phyloP scores from a whole-genome alignment of 495 filamentous ascomycete genomes.

The Jackrogersella multiformis region DNA sequence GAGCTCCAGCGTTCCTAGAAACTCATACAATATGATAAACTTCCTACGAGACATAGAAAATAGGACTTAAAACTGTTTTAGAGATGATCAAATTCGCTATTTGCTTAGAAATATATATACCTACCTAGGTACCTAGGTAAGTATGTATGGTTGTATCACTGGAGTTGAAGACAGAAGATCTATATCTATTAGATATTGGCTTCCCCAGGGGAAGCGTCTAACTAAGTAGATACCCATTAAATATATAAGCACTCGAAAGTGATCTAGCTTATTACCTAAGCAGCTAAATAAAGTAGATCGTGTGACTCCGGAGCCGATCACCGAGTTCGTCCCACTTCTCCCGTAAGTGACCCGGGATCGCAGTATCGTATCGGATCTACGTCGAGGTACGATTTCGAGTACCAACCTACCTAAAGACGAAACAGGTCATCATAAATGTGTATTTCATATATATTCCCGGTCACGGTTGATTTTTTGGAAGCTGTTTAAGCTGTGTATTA shows the following conservation, averaged over 20 bases:
- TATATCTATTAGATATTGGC: background rate
- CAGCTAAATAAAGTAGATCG: background rate
- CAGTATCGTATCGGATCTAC: too few species aligned
- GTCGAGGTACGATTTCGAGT: too few species aligned
- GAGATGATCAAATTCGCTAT: background rate
- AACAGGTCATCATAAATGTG: too few species aligned
- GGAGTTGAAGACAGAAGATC: background rate
- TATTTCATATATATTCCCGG: too few species aligned
- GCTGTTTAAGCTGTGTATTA: too few species aligned
- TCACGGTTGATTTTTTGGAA: too few species aligned
- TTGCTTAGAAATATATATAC: background rate
- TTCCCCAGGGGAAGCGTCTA: background rate
- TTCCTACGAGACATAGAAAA: too few species aligned
- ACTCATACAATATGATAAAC: background rate
- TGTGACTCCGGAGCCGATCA: background rate
- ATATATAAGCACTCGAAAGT: background rate
- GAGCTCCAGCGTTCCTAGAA: background rate
- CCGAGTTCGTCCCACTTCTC: background rate
- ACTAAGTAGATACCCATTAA: background rate
- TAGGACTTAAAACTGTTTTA: too few species aligned
- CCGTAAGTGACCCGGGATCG: background rate
- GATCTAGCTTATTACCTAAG: background rate
- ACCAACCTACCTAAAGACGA: too few species aligned
- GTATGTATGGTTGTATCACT: conserved; percentile 8
- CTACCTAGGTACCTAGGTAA: too few species aligned